phyloP scores from a whole-genome alignment of 257 asterid genomes.

The Nicotiana obtusifolia region DNA sequence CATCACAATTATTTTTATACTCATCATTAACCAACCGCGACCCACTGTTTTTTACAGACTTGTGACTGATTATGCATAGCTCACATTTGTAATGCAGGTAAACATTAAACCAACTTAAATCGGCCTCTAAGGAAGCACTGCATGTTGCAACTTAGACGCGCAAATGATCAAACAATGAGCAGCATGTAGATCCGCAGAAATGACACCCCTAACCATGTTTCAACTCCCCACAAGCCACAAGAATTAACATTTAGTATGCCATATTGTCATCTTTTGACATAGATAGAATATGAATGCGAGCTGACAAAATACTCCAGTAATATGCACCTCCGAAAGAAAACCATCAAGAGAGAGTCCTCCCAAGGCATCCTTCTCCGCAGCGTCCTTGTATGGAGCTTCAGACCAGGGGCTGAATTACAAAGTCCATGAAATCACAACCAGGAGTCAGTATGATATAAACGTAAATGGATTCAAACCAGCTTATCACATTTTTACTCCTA shows the following conservation, averaged over 20 bases:
- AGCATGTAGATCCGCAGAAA: neutral
- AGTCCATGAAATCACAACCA: neutral
- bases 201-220: neutral
- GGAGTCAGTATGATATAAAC: neutral
- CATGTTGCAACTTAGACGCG: neutral
- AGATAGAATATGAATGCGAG: neutral
- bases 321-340: conserved; percentile 73
- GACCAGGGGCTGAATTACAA: conserved; percentile 68
- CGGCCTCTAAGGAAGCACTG: neutral
- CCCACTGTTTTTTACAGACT: neutral
- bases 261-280: neutral
- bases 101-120: neutral
- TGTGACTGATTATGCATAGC: neutral
- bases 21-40: neutral
- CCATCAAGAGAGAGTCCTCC: conserved; percentile 83
- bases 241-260: neutral
- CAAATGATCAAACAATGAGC: neutral
- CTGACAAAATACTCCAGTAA: neutral
- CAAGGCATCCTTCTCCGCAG: conserved; percentile 78
- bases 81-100: neutral
- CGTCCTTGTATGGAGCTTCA: conserved; percentile 80
- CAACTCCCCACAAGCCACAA: neutral
- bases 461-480: neutral
- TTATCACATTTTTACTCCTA: neutral
- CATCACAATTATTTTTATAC: neutral